These are phyloP conservation scores for Echeveria elegans DNA, from an alignment of 164 flowering plant genomes.

Conservation along the genomic window DNA sequence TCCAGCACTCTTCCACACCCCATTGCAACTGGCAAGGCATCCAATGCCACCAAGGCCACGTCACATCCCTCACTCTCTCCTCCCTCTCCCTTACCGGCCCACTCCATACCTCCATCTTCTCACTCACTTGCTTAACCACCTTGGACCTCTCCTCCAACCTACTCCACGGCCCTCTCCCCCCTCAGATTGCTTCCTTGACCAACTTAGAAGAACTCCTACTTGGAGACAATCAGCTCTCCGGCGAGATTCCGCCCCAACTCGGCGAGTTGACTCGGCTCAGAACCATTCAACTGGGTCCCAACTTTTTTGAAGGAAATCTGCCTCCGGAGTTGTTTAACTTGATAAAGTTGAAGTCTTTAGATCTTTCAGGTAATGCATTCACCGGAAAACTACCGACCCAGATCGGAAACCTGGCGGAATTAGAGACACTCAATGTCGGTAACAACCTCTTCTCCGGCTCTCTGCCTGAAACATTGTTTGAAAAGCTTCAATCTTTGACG, in stretches of 20 bases:
- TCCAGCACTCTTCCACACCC: conserved; percentile 7
- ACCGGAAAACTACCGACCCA: conserved; percentile 32
- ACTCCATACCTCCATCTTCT: conserved; percentile 34
- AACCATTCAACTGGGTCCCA: not conserved
- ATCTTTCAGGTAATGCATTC: conserved; percentile 42
- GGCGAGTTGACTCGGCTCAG: conserved; percentile 23
- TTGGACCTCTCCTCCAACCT: conserved; percentile 34
- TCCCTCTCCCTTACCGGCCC: conserved; percentile 34
- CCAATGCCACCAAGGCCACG: conserved; percentile 30
- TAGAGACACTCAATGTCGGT: conserved; percentile 36
- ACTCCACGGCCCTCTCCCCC: conserved; percentile 33
- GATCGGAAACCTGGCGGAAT: conserved; percentile 28
- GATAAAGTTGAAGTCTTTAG: conserved; percentile 26
- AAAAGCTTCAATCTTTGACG: conserved; percentile 26
- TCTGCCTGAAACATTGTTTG: conserved; percentile 31
- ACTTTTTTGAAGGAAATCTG: not conserved
- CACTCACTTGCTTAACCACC: conserved; percentile 26
- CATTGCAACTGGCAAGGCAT: conserved; percentile 64
- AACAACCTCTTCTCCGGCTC: conserved; percentile 49
- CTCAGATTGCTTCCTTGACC: conserved; percentile 19
- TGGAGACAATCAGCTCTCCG: not conserved
- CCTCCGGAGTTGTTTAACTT: conserved; percentile 47
- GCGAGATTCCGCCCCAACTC: conserved; percentile 34
- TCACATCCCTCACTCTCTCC: conserved; percentile 36
- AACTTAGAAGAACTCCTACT: conserved; percentile 11